phyloP scores from a whole-genome alignment of 1,139 yeast genomes.

The Yamadazyma membranifaciens region DNA sequence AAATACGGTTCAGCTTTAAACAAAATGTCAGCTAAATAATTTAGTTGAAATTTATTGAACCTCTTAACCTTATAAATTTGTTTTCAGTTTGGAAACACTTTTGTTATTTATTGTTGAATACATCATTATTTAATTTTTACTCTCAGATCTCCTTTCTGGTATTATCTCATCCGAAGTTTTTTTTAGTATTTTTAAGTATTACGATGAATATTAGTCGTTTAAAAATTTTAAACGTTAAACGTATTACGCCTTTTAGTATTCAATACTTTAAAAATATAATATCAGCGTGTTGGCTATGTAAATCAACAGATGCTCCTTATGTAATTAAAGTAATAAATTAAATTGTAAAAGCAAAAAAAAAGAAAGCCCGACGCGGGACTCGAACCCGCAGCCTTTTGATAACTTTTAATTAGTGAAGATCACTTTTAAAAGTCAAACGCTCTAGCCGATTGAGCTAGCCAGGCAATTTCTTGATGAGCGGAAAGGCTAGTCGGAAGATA shows the following conservation, averaged over 20 bases:
- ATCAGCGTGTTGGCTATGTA: no score
- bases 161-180: no score
- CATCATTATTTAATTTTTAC: conserved; percentile 5
- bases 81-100: background rate
- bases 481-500: no score
- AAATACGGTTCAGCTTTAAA: conserved; percentile 98
- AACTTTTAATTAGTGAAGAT: conserved; percentile 2
- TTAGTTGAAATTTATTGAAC: no score
- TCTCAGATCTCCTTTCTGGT: background rate
- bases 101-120: conserved; percentile 11
- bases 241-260: no score
- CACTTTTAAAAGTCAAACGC: conserved; percentile 29
- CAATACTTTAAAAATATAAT: no score
- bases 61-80: background rate
- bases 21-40: conserved; percentile 58
- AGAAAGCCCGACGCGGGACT: conserved; percentile 14
- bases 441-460: conserved; percentile 37
- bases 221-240: no score
- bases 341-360: conserved; percentile 4
- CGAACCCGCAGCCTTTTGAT: conserved; percentile 16
- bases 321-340: no score
- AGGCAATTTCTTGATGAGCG: conserved; percentile 15
- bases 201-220: no score
- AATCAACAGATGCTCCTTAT: no score
- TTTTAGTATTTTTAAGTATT: no score